Evolutionary conservation across 1,284 basidiomycete species (phyloP), one percentile per base, ranked within the genome.

Genomic region (Cryptococcus neoformans): DNA sequence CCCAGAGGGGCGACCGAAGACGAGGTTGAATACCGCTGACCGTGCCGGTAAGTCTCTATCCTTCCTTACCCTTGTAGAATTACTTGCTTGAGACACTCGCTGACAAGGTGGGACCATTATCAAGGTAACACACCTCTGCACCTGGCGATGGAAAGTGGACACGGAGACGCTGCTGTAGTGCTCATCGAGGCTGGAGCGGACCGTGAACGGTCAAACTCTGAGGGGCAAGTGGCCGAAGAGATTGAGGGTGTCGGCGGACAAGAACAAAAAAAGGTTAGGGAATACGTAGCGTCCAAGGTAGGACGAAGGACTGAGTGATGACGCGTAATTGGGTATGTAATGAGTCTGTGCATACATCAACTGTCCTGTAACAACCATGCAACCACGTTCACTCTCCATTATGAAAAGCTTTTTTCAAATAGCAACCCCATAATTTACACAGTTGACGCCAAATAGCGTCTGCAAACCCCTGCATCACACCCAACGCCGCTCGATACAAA

Each of bases 181-280:
- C 81, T 97, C 51, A 93, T 97, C 58, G 90, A 94, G 73, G 92
- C 91, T 45, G 93, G 93, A 14, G 92, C 92, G 6, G 93, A 96
- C 80, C 85, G 93, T 38, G 83, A 83, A 62, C 82, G 90, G 92
- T 78, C 85, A 62, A 93, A 95, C 72, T 73, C 86, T 39, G 91
- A 95, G 57, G 84, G 84, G n/a, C 83, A 88, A 76, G 85, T 84
- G 12, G 87, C 92, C 10, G 92, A 95, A 76, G 84, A 90, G 60
- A 81, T 94, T 35, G 85, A 86, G 46, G 92, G 92, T 5, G 89
- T 95, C 0, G 90, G 90, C n/a, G 89, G 87, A 39, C 79, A 83
- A 62, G 92, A 94, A 77, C 90, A 93, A 78, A 86, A 83, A 68
- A 82, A 84, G 59, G 89, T 86, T 21, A 83, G 82, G 60, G 80